Base-by-base conservation (phyloP, 441 rosid species). In the Kokia cookei region DNA sequence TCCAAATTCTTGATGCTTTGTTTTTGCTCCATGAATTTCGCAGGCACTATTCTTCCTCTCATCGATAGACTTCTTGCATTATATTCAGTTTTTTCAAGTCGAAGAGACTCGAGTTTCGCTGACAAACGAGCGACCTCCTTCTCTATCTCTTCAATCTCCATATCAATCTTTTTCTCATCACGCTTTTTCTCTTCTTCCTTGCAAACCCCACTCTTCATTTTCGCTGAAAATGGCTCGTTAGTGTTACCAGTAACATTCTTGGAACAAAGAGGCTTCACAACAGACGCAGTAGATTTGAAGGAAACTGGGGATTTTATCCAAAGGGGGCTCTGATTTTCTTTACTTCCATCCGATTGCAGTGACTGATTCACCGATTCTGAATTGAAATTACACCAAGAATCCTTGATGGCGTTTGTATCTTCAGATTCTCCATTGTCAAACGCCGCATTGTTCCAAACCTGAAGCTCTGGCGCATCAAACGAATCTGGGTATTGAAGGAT, bases 371-470 rank as follows among this genome's bases (percentile, higher is more conserved):
- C 51, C 71, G 13, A 76, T 48, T 35, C 73, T 24, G 81, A 69
- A 53, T 73, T 82, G 58, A 80, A 81, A 71, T 73, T 72, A 5
- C 84, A 80, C 93, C 91, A 89, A 67, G 94, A 84, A 32, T 77
- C 77, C 66, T 82, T 87, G 2, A 84, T 19, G 64, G 75, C 81
- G 29, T 73, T 27, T 12, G 87, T 74, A 29, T 79, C 83, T 59
- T 85, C 87, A 14, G 90, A 84, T 45, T 84, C 91, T 8, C 88
- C 90, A 35, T 85, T 86, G 82, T 94, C 98, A 73, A 94, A 93
- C n/a, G 97, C 90, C 5, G 91, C 99, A 77, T 93, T 94, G 86
- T 88, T 83, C 99, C 99, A 94, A 43, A 94, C 76, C 84, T 93
- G 98, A 57, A 93, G 87, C 75, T 89, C 87, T 6, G 85, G 79